These are phyloP conservation scores for Pterocarpus macrocarpus DNA, from an alignment of 306 rosid genomes.

Conservation along the genomic window DNA sequence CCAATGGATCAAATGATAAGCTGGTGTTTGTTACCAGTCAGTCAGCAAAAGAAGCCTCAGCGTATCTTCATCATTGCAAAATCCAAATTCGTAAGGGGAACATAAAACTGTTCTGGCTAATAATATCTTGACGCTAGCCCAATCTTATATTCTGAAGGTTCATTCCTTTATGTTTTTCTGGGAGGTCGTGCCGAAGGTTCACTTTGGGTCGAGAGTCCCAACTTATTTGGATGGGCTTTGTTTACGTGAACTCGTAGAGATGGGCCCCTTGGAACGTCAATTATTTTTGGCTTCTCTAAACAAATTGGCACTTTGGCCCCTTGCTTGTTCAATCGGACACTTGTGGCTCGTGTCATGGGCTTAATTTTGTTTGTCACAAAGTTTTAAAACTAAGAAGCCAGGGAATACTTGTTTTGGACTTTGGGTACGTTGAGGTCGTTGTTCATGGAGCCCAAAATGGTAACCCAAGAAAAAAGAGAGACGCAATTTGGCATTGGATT, in stretches of 20 bases:
- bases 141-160: background rate
- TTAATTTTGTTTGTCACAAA: background rate
- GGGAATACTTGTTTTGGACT: too few relatives aligned
- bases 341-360: too few relatives aligned
- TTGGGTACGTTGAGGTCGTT: too few relatives aligned
- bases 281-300: too few relatives aligned
- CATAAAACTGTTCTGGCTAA: background rate
- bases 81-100: background rate
- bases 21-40: background rate
- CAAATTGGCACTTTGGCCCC: too few relatives aligned
- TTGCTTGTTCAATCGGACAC: too few relatives aligned
- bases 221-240: background rate
- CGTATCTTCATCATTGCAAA: background rate
- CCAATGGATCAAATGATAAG: background rate
- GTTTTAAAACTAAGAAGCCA: background rate
- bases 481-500: too few relatives aligned
- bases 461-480: too few relatives aligned
- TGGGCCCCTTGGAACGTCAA: background rate
- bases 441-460: too few relatives aligned
- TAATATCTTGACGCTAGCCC: background rate
- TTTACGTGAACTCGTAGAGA: background rate
- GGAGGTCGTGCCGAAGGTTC: too few relatives aligned
- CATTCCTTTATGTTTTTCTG: too few relatives aligned
- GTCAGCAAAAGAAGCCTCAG: background rate
- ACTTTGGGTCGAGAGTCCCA: background rate